Percentiles rank a stretch among this genome's conserved stretches.
These are phyloP conservation scores for Ogataea methanolica DNA, from an alignment of 805 yeast species.

Conservation along the genomic window DNA sequence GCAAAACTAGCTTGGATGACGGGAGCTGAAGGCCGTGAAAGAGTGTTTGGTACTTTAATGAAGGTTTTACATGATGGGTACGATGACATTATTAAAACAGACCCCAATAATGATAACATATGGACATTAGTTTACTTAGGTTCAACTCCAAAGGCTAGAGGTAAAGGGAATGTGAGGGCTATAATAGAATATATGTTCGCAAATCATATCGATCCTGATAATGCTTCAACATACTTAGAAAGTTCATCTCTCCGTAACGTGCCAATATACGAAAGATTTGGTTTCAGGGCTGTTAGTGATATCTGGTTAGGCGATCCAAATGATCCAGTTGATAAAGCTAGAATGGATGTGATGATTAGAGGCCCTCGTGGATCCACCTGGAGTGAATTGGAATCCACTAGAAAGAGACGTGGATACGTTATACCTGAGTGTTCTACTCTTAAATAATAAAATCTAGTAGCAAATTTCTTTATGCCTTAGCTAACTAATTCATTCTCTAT, in stretches of 20 bases:
- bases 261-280: slow-evolving; percentile 51
- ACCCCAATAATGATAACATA: slow-evolving; percentile 27
- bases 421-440: slow-evolving; percentile 20
- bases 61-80: slow-evolving; percentile 46
- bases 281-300: slow-evolving; percentile 44
- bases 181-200: slow-evolving; percentile 45
- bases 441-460: neutral
- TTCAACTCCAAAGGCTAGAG: slow-evolving; percentile 41
- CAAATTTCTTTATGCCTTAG: no score
- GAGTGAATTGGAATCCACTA: slow-evolving; percentile 22
- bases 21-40: slow-evolving; percentile 43
- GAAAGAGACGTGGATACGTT: slow-evolving; percentile 21
- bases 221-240: slow-evolving; percentile 44
- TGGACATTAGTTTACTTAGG: slow-evolving; percentile 33
- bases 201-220: slow-evolving; percentile 38
- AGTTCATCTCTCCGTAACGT: slow-evolving; percentile 42
- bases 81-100: slow-evolving; percentile 39
- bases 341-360: slow-evolving; percentile 36
- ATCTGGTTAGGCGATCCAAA: slow-evolving; percentile 37
- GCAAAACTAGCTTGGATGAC: slow-evolving; percentile 45
- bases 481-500: neutral
- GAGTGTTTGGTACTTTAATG: slow-evolving; percentile 47
- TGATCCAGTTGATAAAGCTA: slow-evolving; percentile 26
- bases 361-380: slow-evolving; percentile 31
- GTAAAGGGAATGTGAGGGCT: slow-evolving; percentile 51